These are phyloP conservation scores for Colletotrichum sp. DNA, from an alignment of 2,329 filamentous ascomycete genomes.

Conservation along the genomic window DNA sequence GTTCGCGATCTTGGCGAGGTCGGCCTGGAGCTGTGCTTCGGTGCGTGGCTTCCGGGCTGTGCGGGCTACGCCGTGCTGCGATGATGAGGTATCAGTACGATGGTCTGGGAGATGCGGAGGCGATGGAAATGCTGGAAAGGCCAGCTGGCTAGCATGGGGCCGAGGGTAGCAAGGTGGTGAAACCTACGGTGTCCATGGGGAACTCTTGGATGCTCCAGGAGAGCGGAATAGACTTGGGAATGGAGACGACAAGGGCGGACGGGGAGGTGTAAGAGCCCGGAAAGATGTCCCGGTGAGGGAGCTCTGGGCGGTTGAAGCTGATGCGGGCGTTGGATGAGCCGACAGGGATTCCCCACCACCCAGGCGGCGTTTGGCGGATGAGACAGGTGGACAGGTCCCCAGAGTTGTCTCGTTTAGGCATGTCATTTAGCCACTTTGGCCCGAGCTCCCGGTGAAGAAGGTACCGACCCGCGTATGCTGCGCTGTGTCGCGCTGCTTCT, in stretches of 20 bases:
- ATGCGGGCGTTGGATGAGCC: neutral
- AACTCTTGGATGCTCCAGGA: neutral
- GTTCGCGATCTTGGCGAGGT: constrained; percentile 75
- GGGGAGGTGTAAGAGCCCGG: neutral
- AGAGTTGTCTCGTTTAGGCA: neutral
- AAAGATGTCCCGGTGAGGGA: neutral
- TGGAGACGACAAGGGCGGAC: neutral
- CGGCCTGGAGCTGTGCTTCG: constrained; percentile 73
- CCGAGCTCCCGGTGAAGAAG: neutral
- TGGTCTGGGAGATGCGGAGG: neutral
- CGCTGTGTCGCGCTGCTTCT: neutral
- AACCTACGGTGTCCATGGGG: constrained; percentile 27
- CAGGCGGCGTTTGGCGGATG: neutral
- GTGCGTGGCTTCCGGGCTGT: constrained; percentile 63
- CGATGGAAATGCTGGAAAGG: neutral
- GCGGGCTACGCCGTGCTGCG: constrained; percentile 84
- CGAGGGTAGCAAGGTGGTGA: neutral
- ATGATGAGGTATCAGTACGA: neutral
- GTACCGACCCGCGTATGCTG: neutral
- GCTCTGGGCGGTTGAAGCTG: constrained; percentile 16
- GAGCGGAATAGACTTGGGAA: neutral
- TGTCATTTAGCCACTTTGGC: constrained; percentile 2
- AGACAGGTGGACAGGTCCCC: neutral
- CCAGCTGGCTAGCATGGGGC: neutral
- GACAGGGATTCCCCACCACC: constrained; percentile 18